A percentile compares a stretch with the other conserved stretches of the same genome.
Evolutionary conservation across 129 eudicot species (phyloP).

Genomic region (Tagetes patula): DNA sequence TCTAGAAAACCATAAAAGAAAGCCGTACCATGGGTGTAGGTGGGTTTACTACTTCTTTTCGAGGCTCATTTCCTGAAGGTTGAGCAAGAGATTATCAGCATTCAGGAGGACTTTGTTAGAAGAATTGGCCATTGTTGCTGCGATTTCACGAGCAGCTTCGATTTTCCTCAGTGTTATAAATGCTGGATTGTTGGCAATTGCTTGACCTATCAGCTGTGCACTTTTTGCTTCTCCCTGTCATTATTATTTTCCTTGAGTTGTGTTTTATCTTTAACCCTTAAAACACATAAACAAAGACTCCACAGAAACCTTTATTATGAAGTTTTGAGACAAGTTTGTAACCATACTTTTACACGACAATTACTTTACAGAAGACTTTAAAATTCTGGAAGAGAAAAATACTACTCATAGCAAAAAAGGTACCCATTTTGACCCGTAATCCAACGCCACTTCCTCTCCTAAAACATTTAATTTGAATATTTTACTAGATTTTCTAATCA

Average conservation of each 20-base stretch:
- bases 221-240: constrained; percentile 68
- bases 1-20: constrained; percentile 6
- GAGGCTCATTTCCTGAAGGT: constrained; percentile 47
- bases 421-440: background rate
- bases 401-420: background rate
- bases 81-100: constrained; percentile 54
- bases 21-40: background rate
- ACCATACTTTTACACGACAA: background rate
- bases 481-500: background rate
- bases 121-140: constrained; percentile 41
- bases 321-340: background rate
- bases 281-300: background rate
- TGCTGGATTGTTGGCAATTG: constrained; percentile 59
- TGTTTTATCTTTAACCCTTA: background rate
- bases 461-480: background rate
- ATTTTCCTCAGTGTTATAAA: constrained; percentile 55
- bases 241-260: background rate
- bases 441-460: background rate
- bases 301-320: background rate
- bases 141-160: constrained; percentile 56
- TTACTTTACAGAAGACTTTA: background rate
- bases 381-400: background rate
- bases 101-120: constrained; percentile 49
- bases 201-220: constrained; percentile 63
- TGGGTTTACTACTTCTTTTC: constrained; percentile 30